These are phyloP conservation scores for Wickerhamomyces pijperi DNA, from an alignment of 805 yeast species.

Conservation along the genomic window DNA sequence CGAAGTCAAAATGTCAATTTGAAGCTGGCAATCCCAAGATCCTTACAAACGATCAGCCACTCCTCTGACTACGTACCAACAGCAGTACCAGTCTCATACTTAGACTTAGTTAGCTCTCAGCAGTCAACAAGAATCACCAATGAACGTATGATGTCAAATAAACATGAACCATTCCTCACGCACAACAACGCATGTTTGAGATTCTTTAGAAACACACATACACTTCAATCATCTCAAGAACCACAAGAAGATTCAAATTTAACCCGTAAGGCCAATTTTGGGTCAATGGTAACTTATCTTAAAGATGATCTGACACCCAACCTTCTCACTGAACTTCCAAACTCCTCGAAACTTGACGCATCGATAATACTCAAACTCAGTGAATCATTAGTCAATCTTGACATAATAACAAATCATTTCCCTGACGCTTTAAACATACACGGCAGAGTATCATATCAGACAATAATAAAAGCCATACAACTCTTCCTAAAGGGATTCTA, in stretches of 20 bases:
- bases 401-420: background rate
- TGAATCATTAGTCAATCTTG: background rate
- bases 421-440: conserved; percentile 21
- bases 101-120: no score
- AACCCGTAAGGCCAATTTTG: background rate
- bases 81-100: no score
- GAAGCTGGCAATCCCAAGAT: no score
- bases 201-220: background rate
- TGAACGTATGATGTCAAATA: no score
- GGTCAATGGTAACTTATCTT: background rate
- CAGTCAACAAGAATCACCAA: no score
- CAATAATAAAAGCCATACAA: conserved; percentile 47
- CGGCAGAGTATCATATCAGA: conserved; percentile 44
- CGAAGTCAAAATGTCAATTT: no score
- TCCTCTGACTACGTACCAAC: no score
- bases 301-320: background rate
- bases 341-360: background rate
- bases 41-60: no score
- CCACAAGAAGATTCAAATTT: background rate
- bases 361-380: background rate
- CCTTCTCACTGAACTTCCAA: background rate
- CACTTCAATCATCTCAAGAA: background rate
- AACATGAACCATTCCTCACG: no score
- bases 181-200: no score
- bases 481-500: conserved; percentile 42